Conservation (phyloP, 495 filamentous ascomycete species). For the Staphylotrichum longicolle region DNA sequence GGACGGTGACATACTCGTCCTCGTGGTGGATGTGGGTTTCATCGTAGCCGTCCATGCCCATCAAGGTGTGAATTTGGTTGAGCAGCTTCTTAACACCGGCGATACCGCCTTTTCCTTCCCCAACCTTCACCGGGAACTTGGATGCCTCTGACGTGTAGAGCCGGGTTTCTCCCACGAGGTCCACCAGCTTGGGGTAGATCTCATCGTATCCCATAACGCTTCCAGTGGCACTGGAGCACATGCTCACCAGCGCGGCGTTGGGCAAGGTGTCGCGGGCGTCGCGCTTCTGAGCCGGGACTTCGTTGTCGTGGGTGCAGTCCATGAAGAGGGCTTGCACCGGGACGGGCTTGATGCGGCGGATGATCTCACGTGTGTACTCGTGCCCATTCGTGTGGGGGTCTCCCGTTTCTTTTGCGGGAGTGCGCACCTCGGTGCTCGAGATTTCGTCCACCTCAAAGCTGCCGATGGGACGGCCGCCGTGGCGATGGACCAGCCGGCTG, state of each 20-base stretch:
- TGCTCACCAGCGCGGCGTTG: constrained; percentile 90
- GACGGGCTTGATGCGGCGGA: constrained; percentile 71
- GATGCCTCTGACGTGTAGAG: constrained; percentile 74
- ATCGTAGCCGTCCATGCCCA: constrained; percentile 90
- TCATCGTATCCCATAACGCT: constrained; percentile 99
- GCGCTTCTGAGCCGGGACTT: constrained; percentile 91
- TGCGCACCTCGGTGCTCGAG: constrained; percentile 39
- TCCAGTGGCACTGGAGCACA: constrained; percentile 91
- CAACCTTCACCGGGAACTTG: constrained; percentile 54
- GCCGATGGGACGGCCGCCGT: constrained; percentile 91
- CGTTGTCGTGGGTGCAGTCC: constrained; percentile 99
- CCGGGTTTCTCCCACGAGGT: constrained; percentile 84
- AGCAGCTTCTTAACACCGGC: constrained; percentile 85
- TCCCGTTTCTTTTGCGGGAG: constrained; percentile 29
- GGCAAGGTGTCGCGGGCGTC: constrained; percentile 92
- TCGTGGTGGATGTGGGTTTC: constrained; percentile 98
- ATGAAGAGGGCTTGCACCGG: constrained; percentile 94
- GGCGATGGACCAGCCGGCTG: constrained; percentile 87
- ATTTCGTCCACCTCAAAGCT: constrained; percentile 84
- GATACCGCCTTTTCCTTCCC: constrained; percentile 72
- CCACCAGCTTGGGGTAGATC: constrained; percentile 85
- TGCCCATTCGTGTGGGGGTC: constrained; percentile 8
- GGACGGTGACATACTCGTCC: constrained; percentile 91
- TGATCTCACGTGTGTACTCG: constrained; percentile 49
- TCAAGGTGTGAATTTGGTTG: constrained; percentile 86